A percentile compares a stretch with the other conserved stretches of the same genome.
These are phyloP conservation scores for Parasitella parasitica DNA, from an alignment of 371 early-diverging fungal genomes.

Conservation along the genomic window DNA sequence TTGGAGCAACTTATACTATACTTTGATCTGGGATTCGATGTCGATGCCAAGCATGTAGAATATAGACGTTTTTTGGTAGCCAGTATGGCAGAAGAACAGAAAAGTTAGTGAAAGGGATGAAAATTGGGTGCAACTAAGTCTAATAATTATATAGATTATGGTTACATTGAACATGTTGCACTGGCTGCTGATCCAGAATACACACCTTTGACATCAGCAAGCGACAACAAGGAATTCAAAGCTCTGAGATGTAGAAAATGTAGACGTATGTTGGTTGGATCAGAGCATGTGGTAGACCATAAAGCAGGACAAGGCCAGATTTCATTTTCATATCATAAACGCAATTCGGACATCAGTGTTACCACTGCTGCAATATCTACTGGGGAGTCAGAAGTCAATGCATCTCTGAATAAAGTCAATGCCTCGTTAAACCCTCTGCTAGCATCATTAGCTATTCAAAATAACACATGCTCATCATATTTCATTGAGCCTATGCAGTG, in stretches of 20 bases:
- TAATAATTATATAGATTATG: conserved; percentile 10
- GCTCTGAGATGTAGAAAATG: conserved; percentile 54
- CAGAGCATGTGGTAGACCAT: conserved; percentile 71
- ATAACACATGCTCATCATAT: conserved; percentile 67
- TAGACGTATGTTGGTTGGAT: conserved; percentile 60
- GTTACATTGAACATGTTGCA: conserved; percentile 52
- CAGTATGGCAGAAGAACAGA: conserved; percentile 54
- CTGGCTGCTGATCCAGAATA: conserved; percentile 53
- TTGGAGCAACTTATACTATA: conserved; percentile 40
- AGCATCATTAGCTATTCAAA: conserved; percentile 35
- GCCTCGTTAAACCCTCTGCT: conserved; percentile 43
- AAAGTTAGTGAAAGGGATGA: conserved; percentile 32
- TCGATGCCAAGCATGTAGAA: conserved; percentile 54
- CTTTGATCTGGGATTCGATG: conserved; percentile 55
- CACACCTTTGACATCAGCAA: conserved; percentile 12
- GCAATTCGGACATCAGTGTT: conserved; percentile 49
- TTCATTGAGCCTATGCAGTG: conserved; percentile 89
- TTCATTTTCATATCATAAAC: conserved; percentile 71
- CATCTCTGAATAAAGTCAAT: conserved; percentile 16
- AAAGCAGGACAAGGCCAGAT: conserved; percentile 70
- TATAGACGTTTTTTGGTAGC: conserved; percentile 74
- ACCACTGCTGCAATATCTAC: conserved; percentile 18
- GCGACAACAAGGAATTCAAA: conserved; percentile 19
- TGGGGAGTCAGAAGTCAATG: conserved; percentile 17
- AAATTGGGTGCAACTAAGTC: neutral